phyloP scores from a whole-genome alignment of 495 filamentous ascomycete species.

The Daldinia caldariorum region DNA sequence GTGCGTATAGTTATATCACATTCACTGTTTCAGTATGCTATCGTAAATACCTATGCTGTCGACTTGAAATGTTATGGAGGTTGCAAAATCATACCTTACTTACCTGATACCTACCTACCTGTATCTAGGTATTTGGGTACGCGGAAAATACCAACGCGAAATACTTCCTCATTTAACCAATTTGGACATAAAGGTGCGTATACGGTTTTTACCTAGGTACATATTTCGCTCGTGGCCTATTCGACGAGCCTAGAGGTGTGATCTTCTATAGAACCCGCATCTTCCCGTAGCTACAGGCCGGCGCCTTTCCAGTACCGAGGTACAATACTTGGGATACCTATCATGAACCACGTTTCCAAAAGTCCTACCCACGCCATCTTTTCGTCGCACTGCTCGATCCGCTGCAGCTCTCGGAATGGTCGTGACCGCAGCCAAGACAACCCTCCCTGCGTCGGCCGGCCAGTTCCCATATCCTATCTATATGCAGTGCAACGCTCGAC shows the following conservation, averaged over 20 bases:
- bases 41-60: not conserved
- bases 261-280: slow-evolving; percentile 32
- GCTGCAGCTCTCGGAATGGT: slow-evolving; percentile 34
- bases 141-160: not conserved
- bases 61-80: not conserved
- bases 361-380: slow-evolving; percentile 36
- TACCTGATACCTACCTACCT: too few species aligned
- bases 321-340: not conserved
- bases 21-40: not conserved
- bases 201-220: too few species aligned
- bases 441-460: slow-evolving; percentile 20
- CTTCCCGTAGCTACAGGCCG: slow-evolving; percentile 31
- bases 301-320: slow-evolving; percentile 5
- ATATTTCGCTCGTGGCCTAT: slow-evolving; percentile 9
- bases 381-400: slow-evolving; percentile 27
- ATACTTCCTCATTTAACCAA: not conserved
- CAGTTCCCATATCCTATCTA: slow-evolving; percentile 29
- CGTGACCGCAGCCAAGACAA: slow-evolving; percentile 34
- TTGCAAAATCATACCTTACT: not conserved
- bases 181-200: too few species aligned
- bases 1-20: not conserved
- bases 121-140: too few species aligned
- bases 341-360: slow-evolving; percentile 18
- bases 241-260: slow-evolving; percentile 11
- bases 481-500: slow-evolving; percentile 32